phyloP scores from a whole-genome alignment of 1,284 basidiomycete species.

The Ustilago trichophora region DNA sequence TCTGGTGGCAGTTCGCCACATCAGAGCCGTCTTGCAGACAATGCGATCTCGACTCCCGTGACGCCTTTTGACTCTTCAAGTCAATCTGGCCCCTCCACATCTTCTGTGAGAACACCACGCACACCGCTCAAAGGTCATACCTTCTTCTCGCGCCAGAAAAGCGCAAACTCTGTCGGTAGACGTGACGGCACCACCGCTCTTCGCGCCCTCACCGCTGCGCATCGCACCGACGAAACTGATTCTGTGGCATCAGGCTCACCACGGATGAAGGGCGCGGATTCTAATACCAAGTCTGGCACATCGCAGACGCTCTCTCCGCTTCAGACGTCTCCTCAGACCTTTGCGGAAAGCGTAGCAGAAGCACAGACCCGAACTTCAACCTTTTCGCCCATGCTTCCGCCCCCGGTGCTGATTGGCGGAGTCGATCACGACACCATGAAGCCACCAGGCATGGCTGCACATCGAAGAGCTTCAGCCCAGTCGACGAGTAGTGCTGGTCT shows the following conservation, averaged over 20 bases:
- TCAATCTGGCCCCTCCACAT: conserved; percentile 22
- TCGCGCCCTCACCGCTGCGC: conserved; percentile 19
- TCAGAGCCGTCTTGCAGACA: conserved; percentile 11
- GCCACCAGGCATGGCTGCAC: conserved; percentile 12
- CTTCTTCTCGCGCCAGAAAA: conserved; percentile 42
- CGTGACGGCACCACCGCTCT: conserved; percentile 26
- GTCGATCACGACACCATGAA: conserved; percentile 18
- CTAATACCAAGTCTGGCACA: neutral
- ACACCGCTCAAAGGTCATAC: conserved; percentile 37
- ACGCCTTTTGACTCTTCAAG: conserved; percentile 33
- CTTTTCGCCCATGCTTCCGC: conserved; percentile 24
- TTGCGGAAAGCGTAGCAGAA: conserved; percentile 7
- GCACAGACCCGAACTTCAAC: neutral
- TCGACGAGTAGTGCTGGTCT: conserved; percentile 28
- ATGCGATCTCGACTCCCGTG: conserved; percentile 11
- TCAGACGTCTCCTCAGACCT: conserved; percentile 7
- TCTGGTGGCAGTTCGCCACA: conserved; percentile 24
- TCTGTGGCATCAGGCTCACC: conserved; percentile 11
- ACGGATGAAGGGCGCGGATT: neutral
- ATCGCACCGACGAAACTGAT: conserved; percentile 14
- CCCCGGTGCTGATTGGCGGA: conserved; percentile 17
- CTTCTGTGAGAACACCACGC: conserved; percentile 24
- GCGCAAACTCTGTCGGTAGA: conserved; percentile 27
- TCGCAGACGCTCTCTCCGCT: neutral
- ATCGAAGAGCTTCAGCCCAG: conserved; percentile 23